These are phyloP conservation scores for Cucurbita moschata DNA, from an alignment of 306 rosid species.

Conservation along the genomic window DNA sequence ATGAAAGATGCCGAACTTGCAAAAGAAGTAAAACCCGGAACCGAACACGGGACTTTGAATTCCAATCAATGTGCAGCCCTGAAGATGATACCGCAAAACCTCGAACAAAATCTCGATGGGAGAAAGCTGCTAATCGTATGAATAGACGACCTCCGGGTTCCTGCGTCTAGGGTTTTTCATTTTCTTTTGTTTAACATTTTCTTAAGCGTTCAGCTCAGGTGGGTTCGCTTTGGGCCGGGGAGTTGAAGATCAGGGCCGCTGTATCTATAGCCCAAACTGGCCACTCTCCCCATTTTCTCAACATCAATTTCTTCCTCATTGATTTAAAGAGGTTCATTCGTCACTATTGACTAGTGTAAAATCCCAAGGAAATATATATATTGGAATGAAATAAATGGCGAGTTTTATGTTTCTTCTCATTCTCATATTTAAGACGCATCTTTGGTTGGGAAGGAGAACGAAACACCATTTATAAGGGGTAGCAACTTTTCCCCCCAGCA, in stretches of 20 bases:
- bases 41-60: background rate
- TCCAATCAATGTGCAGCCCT: background rate
- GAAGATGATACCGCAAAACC: background rate
- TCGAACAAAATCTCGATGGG: background rate
- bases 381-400: no score
- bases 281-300: background rate
- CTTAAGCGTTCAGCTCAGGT: background rate
- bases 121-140: background rate
- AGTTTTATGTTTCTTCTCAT: no score
- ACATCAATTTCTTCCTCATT: no score
- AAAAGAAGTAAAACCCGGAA: background rate
- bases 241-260: background rate
- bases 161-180: conserved; percentile 6
- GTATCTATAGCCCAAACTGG: background rate
- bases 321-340: no score
- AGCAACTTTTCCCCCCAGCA: no score
- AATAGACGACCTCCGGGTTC: background rate
- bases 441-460: no score
- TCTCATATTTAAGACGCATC: no score
- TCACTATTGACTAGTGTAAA: no score
- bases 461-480: no score
- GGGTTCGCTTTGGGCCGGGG: background rate
- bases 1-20: no score
- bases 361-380: no score
- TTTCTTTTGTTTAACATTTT: background rate